Evolutionary conservation across 2,329 filamentous ascomycete genomes (phyloP).

Genomic region (Ilyonectria robusta): DNA sequence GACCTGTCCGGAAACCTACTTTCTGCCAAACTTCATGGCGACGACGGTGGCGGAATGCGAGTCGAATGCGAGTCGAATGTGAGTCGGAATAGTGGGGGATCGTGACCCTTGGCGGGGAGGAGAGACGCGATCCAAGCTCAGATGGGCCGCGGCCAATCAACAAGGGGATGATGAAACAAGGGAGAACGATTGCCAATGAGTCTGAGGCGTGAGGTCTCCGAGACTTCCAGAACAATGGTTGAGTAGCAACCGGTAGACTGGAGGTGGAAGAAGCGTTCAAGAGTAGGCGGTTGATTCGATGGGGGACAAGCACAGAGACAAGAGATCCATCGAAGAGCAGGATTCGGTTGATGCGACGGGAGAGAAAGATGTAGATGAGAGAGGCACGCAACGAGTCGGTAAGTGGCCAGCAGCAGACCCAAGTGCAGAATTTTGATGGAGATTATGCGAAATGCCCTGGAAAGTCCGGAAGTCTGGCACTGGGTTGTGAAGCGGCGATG

Average conservation of each 20-base stretch:
- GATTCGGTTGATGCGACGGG: constrained; percentile 14
- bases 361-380: constrained; percentile 10
- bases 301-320: constrained; percentile 22
- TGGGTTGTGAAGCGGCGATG: constrained; percentile 27
- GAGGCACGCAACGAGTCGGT: not conserved
- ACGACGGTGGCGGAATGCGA: constrained; percentile 13
- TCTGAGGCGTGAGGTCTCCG: not conserved
- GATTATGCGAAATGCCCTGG: constrained; percentile 19
- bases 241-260: not conserved
- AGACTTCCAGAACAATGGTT: not conserved
- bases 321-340: constrained; percentile 31
- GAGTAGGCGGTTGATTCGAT: constrained; percentile 37
- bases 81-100: constrained; percentile 19
- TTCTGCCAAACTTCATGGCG: constrained; percentile 75
- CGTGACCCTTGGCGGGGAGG: constrained; percentile 8
- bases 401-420: constrained; percentile 6
- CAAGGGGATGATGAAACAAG: too few relatives aligned
- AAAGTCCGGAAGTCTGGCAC: constrained; percentile 6
- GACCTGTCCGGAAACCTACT: constrained; percentile 57
- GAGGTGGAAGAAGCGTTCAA: constrained; percentile 24
- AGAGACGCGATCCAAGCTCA: not conserved
- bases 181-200: not conserved
- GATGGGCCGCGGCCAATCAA: not conserved
- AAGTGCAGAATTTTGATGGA: constrained; percentile 27
- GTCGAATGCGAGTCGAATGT: constrained; percentile 20